phyloP scores from a whole-genome alignment of 2,329 filamentous ascomycete genomes.

The Alternaria hordeiaustralica region DNA sequence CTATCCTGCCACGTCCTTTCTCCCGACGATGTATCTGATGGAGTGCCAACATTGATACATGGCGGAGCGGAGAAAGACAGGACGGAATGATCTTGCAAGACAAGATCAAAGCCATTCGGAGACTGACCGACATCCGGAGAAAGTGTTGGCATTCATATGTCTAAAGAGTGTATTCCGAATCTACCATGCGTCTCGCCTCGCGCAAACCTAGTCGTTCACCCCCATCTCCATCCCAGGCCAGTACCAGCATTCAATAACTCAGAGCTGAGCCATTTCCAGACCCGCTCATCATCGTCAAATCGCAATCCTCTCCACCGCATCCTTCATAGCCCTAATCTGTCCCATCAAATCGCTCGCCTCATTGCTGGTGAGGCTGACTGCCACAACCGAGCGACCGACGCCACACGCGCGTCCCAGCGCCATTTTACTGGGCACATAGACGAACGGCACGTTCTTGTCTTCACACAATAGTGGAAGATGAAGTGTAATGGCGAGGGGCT shows the following conservation, averaged over 20 bases:
- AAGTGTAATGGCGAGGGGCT: background rate
- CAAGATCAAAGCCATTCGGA: accelerated
- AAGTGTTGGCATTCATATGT: background rate
- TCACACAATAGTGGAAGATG: background rate
- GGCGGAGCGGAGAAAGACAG: background rate
- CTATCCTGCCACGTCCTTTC: background rate
- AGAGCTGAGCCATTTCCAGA: background rate
- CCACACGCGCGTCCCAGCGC: background rate
- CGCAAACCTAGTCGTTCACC: background rate
- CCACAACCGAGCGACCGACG: background rate
- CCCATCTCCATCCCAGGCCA: background rate
- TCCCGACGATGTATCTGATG: background rate
- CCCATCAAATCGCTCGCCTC: background rate
- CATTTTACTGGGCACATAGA: background rate
- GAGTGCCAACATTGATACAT: background rate
- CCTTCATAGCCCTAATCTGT: background rate
- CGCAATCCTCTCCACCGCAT: background rate
- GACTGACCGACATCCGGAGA: background rate
- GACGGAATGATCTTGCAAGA: background rate
- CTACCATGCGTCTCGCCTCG: background rate
- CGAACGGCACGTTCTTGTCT: background rate
- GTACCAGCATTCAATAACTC: background rate
- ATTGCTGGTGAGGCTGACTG: background rate
- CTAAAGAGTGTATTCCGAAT: background rate
- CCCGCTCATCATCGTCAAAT: background rate